Evolutionary conservation across 2,329 filamentous ascomycete species (phyloP), one percentile per base, ranked within the genome.

Genomic region (Alternaria sp.): DNA sequence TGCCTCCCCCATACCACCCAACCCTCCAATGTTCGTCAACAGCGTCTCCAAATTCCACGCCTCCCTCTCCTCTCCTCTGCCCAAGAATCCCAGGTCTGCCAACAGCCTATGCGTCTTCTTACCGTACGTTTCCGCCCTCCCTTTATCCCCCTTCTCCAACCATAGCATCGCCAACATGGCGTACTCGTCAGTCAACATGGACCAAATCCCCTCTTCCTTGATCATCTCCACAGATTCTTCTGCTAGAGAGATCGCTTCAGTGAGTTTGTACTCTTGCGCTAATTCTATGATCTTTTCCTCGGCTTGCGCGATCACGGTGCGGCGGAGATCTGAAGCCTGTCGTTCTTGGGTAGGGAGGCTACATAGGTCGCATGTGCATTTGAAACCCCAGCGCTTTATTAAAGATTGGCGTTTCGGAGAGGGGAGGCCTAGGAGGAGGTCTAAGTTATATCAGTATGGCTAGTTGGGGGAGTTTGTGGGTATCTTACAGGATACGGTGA

Each of bases 341-440:
- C 55, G 55, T 14, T 59, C 51, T 36, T 24, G 8, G 2, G 42
- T 0, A 0, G 64, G 46, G 0, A 59, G 53, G 7, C 41, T 41
- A 54, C 70, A 73, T 8, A 73, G 62, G 16, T 41, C 16, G 54
- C 68, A 73, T 24, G 61, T 65, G 47, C 71, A 72, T n/a, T 41
- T 64, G 62, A 73, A 73, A 22, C 65, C 69, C 70, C 70, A 73
- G 39, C 62, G 61, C 1, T 57, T 34, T 48, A 72, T 61, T 7
- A 51, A 38, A 6, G 46, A 11, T 26, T 56, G 43, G 38, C 69
- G 65, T 22, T 62, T 28, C 0, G 36, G 0, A 4, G 44, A 62
- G 20, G 69, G 57, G 5, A 61, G 51, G 22, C 68, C 68, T 26
- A 69, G 52, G 18, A 66, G 61, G 49, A 71, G 56, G 42, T 73